phyloP scores from a whole-genome alignment of 2,329 filamentous ascomycete species.

The Colletotrichum tabaci region DNA sequence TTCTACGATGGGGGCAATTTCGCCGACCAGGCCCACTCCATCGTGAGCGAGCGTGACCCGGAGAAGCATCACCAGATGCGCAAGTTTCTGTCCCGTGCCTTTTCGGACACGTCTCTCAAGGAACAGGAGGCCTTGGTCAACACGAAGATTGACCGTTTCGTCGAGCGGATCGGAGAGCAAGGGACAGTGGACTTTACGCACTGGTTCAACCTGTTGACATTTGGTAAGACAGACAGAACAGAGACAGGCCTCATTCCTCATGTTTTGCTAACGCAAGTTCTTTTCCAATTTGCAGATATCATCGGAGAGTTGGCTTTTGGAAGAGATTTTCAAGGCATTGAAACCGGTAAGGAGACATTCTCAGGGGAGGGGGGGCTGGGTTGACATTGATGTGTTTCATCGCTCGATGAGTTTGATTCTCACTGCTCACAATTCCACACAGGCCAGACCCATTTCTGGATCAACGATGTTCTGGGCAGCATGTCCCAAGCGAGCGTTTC shows the following conservation, averaged over 20 bases:
- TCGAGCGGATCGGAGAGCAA: slow-evolving; percentile 1
- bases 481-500: slow-evolving; percentile 8
- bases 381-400: background rate
- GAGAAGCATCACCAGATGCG: slow-evolving; percentile 45
- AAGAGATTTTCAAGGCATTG: slow-evolving; percentile 43
- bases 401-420: background rate
- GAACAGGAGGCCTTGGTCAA: slow-evolving; percentile 5
- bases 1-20: slow-evolving; percentile 47
- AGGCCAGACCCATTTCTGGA: slow-evolving; percentile 2
- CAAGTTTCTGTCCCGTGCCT: slow-evolving; percentile 45
- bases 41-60: slow-evolving; percentile 46
- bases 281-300: slow-evolving; percentile 29
- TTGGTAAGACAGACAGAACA: slow-evolving; percentile 28
- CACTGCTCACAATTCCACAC: background rate
- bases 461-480: background rate
- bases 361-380: background rate
- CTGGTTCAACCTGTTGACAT: slow-evolving; percentile 46
- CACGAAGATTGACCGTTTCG: background rate
- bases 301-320: slow-evolving; percentile 46
- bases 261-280: background rate
- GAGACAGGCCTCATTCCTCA: background rate
- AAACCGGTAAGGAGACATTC: slow-evolving; percentile 23
- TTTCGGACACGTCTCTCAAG: slow-evolving; percentile 42
- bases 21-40: slow-evolving; percentile 40
- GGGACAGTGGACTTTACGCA: slow-evolving; percentile 4